Evolutionary conservation across 2,329 filamentous ascomycete species (phyloP).

Genomic region (Ophiostoma novo-ulmi): DNA sequence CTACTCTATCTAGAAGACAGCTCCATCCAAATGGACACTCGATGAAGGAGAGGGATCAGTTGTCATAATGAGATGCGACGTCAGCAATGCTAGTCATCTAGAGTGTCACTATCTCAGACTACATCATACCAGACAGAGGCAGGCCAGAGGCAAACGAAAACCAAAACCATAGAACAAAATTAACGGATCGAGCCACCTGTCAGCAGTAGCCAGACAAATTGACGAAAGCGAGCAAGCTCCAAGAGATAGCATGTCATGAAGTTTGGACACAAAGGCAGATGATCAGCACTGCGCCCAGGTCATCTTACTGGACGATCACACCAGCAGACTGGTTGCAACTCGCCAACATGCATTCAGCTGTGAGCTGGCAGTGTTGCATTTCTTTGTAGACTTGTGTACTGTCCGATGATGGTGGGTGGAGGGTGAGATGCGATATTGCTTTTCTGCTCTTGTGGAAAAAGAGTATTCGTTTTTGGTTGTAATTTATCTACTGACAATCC

Average conservation of each 20-base stretch:
- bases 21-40: neutral
- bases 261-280: slow-evolving; percentile 6
- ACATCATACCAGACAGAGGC: neutral
- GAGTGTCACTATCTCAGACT: neutral
- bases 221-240: too few species aligned
- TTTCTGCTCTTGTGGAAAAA: neutral
- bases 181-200: neutral
- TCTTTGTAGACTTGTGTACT: neutral
- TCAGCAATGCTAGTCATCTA: neutral
- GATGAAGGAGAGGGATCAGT: neutral
- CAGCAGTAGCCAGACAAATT: too few species aligned
- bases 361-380: slow-evolving; percentile 1
- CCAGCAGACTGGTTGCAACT: neutral
- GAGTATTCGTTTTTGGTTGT: too few species aligned
- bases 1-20: neutral
- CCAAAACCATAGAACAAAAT: neutral
- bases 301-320: neutral
- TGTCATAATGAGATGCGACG: neutral
- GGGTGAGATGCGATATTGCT: neutral
- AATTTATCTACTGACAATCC: neutral
- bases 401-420: neutral
- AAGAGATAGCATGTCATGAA: slow-evolving; percentile 8
- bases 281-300: slow-evolving; percentile 1
- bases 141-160: neutral
- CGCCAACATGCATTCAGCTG: neutral